Percentiles rank a stretch among this genome's conserved stretches.
Evolutionary conservation across 2,329 filamentous ascomycete species (phyloP).

Genomic region (Alternaria alternata): DNA sequence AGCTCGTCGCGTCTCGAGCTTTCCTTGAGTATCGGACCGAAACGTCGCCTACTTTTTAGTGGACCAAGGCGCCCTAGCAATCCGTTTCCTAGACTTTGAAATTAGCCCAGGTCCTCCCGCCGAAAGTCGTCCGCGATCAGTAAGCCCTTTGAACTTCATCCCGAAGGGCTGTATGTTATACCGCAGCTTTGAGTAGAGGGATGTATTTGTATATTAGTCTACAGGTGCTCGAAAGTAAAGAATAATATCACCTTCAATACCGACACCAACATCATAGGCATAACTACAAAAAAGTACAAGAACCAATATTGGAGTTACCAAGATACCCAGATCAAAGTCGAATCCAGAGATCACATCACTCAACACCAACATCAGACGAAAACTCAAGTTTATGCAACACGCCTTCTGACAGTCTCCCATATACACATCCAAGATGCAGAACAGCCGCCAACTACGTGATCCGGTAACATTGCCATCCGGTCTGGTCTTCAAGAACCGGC

Average conservation of each 20-base stretch:
- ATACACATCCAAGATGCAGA: neutral
- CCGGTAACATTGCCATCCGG: constrained; percentile 37
- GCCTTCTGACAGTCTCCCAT: neutral
- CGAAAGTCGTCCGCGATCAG: neutral
- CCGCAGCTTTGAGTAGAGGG: neutral
- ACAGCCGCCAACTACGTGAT: constrained; percentile 9
- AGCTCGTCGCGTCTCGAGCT: neutral
- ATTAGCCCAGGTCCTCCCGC: neutral
- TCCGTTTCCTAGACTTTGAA: neutral
- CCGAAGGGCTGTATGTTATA: neutral
- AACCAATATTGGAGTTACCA: neutral
- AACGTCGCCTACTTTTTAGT: neutral
- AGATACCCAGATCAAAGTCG: neutral
- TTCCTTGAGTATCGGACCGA: neutral
- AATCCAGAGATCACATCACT: neutral
- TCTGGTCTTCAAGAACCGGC: constrained; percentile 46
- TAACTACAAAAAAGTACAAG: neutral
- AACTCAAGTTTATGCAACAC: neutral
- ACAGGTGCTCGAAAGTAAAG: neutral
- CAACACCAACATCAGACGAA: neutral
- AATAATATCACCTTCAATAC: neutral
- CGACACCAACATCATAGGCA: neutral
- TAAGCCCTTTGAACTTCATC: neutral
- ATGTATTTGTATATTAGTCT: constrained; percentile 2
- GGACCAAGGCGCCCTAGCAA: neutral